These are phyloP conservation scores for Colletotrichum sp. DNA, from an alignment of 2,329 filamentous ascomycete species.

Conservation along the genomic window DNA sequence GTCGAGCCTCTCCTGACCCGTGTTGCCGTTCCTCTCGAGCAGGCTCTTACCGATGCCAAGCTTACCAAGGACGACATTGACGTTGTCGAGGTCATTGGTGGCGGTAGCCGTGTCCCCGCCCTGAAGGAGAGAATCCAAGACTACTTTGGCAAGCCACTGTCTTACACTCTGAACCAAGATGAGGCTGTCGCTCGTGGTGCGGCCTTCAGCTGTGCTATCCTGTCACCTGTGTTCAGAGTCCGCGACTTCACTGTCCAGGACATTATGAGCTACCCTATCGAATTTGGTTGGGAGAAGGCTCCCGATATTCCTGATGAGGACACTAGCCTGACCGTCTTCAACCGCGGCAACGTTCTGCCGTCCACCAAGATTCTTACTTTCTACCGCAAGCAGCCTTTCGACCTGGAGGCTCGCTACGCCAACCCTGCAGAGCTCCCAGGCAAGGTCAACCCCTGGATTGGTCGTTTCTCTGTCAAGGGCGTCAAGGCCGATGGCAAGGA, in stretches of 20 bases:
- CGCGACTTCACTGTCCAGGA: slow-evolving; percentile 98
- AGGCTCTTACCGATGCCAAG: slow-evolving; percentile 93
- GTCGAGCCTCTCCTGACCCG: slow-evolving; percentile 82
- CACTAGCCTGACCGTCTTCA: slow-evolving; percentile 95
- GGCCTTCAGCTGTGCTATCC: slow-evolving; percentile 96
- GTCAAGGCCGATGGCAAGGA: slow-evolving; percentile 93
- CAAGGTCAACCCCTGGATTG: slow-evolving; percentile 93
- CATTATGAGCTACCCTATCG: slow-evolving; percentile 96
- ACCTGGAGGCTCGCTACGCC: slow-evolving; percentile 92
- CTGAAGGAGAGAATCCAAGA: slow-evolving; percentile 88
- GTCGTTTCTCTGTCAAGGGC: slow-evolving; percentile 96
- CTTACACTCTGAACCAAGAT: slow-evolving; percentile 97
- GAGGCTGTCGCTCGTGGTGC: slow-evolving; percentile 95
- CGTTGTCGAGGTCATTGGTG: slow-evolving; percentile 89
- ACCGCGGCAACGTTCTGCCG: slow-evolving; percentile 94
- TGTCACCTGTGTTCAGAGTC: slow-evolving; percentile 97
- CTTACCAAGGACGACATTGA: slow-evolving; percentile 93
- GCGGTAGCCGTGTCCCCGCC: slow-evolving; percentile 89
- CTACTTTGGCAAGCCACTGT: slow-evolving; percentile 92
- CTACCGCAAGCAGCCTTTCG: slow-evolving; percentile 97
- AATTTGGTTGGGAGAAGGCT: slow-evolving; percentile 99
- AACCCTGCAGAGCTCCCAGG: slow-evolving; percentile 86
- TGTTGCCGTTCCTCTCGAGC: slow-evolving; percentile 77
- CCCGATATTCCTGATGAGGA: slow-evolving; percentile 98
- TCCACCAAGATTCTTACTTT: slow-evolving; percentile 99